Evolutionary conservation across 2,329 filamentous ascomycete species (phyloP), one percentile per base, ranked within the genome.

Genomic region (Ceratocystiopsis sp.): DNA sequence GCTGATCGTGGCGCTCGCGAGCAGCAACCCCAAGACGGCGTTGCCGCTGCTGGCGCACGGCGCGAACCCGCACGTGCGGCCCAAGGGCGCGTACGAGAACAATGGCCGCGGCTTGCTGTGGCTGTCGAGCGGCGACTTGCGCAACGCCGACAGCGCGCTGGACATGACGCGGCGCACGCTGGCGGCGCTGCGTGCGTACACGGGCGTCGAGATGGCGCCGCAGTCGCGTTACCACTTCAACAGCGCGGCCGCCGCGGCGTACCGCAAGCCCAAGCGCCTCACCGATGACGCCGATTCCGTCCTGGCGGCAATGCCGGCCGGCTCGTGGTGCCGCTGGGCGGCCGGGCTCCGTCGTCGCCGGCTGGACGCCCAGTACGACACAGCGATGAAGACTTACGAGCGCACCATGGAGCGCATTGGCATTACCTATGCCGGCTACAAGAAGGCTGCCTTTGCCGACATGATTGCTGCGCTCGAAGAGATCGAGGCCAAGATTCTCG

Each of bases 21-120:
- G 52, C 58, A 61, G n/a, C 3, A 51, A 58, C 15, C 61, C 63
- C 0, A 60, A 65, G 1, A 54, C 76, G 7, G 74, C 73, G 1
- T 52, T 73, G 4, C 61, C 69, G 36, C 65, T 93, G 3, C 55
- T 93, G 2, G 61, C 71, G 15, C 62, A 62, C 15, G 82, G 81
- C 2, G 80, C 71, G 4, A 71, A 87, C 57, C 67, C 75, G 0
- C 83, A 82, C 48, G 66, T 67, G 0, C 51, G 84, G 35, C 70
- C 71, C 0, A 55, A 53, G 9, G 16, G 38, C 1, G 61, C 64
- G 2, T 52, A 63, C 35, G 44, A 55, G 2, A 45, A 67, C 1
- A 17, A 6, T 52, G 69, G 25, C 42, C 53, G 3, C 50, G 60
- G 12, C 47, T 56, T 12, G 69, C 65, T 7, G 48, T 29, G 25